Percentiles rank a stretch among this genome's conserved stretches.
These are phyloP conservation scores for Salinomyces thailandicus DNA, from an alignment of 2,329 filamentous ascomycete species.

Conservation along the genomic window DNA sequence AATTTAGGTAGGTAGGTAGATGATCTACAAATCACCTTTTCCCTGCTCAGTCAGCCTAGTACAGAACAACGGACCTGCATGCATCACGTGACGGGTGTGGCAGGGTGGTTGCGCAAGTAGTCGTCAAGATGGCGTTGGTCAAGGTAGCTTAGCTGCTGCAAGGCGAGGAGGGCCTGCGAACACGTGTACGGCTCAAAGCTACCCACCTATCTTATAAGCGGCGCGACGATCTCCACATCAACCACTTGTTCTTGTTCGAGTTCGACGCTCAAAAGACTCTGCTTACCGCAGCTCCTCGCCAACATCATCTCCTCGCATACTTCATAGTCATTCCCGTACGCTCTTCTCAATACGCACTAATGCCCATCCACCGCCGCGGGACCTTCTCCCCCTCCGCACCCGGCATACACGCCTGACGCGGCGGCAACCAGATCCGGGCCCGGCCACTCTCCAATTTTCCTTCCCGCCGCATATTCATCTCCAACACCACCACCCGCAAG, in stretches of 20 bases:
- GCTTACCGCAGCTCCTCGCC: not conserved
- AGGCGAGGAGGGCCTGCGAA: not conserved
- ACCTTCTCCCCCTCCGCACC: conserved; percentile 9
- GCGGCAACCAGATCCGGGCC: conserved; percentile 51
- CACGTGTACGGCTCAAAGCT: not conserved
- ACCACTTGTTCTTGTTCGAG: not conserved
- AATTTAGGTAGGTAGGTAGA: no score
- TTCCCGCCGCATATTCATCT: conserved; percentile 57
- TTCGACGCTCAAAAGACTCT: no score
- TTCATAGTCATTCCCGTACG: not conserved
- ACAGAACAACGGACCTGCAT: no score
- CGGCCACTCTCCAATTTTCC: conserved; percentile 51
- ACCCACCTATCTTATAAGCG: not conserved
- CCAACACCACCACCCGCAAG: conserved; percentile 52
- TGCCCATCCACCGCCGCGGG: conserved; percentile 22
- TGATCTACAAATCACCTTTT: no score
- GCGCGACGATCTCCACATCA: not conserved
- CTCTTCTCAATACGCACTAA: conserved; percentile 16
- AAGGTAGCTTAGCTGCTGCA: no score
- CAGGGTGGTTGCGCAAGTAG: no score
- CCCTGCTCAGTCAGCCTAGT: no score
- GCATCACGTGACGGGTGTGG: no score
- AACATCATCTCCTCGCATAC: not conserved
- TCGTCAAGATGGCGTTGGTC: no score
- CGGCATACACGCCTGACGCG: conserved; percentile 32